Percentiles rank a stretch among this genome's conserved stretches.
phyloP scores from a whole-genome alignment of 805 yeast species.

The Lachancea sp. region DNA sequence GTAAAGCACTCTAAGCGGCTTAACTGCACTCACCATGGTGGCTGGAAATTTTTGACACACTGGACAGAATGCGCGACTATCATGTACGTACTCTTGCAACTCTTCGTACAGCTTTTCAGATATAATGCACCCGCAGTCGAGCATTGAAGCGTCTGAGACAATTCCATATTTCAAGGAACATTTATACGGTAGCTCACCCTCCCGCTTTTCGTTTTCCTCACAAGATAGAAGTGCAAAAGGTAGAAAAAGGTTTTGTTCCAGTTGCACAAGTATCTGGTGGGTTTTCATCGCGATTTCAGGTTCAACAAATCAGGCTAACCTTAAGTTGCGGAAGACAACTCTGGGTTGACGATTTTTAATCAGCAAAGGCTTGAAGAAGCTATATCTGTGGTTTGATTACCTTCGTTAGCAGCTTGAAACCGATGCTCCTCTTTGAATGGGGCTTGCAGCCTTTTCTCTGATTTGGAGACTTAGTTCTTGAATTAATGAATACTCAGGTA shows the following conservation, averaged over 20 bases:
- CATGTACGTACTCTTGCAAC: constrained; percentile 7
- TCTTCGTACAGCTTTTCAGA: constrained; percentile 19
- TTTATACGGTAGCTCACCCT: constrained; percentile 10
- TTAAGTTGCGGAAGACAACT: too few relatives aligned
- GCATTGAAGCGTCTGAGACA: constrained; percentile 22
- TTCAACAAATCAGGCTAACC: too few relatives aligned
- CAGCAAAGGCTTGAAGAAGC: too few relatives aligned
- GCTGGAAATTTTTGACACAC: constrained; percentile 27
- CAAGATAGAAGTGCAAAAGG: constrained; percentile 20
- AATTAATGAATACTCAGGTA: too few relatives aligned
- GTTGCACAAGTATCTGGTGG: constrained; percentile 11
- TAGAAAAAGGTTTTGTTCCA: constrained; percentile 25
- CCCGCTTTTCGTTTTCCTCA: constrained; percentile 15
- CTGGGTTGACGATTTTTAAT: too few relatives aligned
- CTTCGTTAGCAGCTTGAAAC: too few relatives aligned
- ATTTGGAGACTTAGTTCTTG: too few relatives aligned
- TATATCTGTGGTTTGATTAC: too few relatives aligned
- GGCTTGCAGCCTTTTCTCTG: too few relatives aligned
- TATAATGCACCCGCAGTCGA: constrained; percentile 28
- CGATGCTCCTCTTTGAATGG: too few relatives aligned
- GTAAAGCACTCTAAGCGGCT: constrained; percentile 31
- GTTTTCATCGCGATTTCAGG: constrained; percentile 7
- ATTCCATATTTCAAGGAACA: constrained; percentile 22
- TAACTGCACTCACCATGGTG: constrained; percentile 30
- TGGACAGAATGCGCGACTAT: constrained; percentile 31